These are phyloP conservation scores for Saccharum hybrid DNA, from an alignment of 202 grass and related monocot genomes.

Conservation along the genomic window DNA sequence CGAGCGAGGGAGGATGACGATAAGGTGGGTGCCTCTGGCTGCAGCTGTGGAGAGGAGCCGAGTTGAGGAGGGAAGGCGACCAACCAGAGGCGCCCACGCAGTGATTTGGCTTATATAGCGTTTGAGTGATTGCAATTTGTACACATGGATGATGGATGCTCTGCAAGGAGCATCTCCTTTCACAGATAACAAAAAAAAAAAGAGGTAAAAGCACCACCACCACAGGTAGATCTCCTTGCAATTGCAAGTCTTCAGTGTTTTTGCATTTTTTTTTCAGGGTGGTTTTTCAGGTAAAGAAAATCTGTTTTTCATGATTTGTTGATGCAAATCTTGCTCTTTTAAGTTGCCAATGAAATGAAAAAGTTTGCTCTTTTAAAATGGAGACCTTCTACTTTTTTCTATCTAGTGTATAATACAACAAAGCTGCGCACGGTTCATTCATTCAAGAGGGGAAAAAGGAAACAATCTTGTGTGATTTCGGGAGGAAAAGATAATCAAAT, in stretches of 20 bases:
- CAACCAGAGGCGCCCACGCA: constrained; percentile 37
- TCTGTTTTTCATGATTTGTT: neutral
- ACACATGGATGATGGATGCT: constrained; percentile 32
- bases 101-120: constrained; percentile 30
- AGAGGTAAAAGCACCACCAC: neutral
- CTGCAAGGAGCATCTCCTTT: neutral
- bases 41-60: neutral
- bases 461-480: neutral
- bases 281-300: neutral
- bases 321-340: neutral
- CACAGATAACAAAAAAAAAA: neutral
- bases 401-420: neutral
- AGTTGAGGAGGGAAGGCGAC: constrained; percentile 21
- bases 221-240: neutral
- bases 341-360: neutral
- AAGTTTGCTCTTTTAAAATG: neutral
- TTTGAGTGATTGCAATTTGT: constrained; percentile 25
- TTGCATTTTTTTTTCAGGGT: too few species aligned
- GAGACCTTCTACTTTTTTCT: neutral
- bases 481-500: neutral
- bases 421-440: neutral
- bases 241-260: neutral
- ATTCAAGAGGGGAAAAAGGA: neutral
- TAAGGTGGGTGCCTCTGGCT: constrained; percentile 43
- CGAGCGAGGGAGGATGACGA: constrained; percentile 32